phyloP scores from a whole-genome alignment of 106 monocot species.

The Xerophyta viscosa region DNA sequence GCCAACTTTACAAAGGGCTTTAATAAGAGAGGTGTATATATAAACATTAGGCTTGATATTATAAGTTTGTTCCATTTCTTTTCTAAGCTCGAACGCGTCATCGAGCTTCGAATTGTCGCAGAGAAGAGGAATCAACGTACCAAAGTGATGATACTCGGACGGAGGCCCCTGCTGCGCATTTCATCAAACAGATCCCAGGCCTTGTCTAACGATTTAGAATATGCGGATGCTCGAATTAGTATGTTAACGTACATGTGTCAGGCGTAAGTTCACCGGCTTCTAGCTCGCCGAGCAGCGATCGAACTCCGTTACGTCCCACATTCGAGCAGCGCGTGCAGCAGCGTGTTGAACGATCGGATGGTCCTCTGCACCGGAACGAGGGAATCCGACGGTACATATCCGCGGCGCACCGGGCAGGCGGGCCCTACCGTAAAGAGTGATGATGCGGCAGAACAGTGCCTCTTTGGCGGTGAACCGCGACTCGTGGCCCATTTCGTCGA shows the following conservation, averaged over 20 bases:
- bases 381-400: conserved; percentile 40
- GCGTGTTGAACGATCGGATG: conserved; percentile 52
- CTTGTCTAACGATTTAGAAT: conserved; percentile 5
- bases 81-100: conserved; percentile 38
- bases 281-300: conserved; percentile 14
- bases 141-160: conserved; percentile 44
- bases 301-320: conserved; percentile 14
- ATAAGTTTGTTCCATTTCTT: conserved; percentile 30
- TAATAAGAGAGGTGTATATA: conserved; percentile 61
- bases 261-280: conserved; percentile 12
- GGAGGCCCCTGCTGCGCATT: conserved; percentile 42
- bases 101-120: conserved; percentile 27
- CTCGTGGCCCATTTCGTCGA: conserved; percentile 40
- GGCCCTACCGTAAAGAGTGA: conserved; percentile 70
- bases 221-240: conserved; percentile 17
- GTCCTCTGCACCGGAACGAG: conserved; percentile 35
- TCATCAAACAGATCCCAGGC: conserved; percentile 63
- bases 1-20: conserved; percentile 31
- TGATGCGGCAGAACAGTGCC: conserved; percentile 57
- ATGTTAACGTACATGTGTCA: conserved; percentile 60
- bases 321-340: conserved; percentile 37
- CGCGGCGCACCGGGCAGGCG: conserved; percentile 31
- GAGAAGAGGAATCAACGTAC: conserved; percentile 44
- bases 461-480: conserved; percentile 39
- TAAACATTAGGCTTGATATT: conserved; percentile 39